These are phyloP conservation scores for Porcisia deanei DNA, from an alignment of 208 protist genomes.

Conservation along the genomic window DNA sequence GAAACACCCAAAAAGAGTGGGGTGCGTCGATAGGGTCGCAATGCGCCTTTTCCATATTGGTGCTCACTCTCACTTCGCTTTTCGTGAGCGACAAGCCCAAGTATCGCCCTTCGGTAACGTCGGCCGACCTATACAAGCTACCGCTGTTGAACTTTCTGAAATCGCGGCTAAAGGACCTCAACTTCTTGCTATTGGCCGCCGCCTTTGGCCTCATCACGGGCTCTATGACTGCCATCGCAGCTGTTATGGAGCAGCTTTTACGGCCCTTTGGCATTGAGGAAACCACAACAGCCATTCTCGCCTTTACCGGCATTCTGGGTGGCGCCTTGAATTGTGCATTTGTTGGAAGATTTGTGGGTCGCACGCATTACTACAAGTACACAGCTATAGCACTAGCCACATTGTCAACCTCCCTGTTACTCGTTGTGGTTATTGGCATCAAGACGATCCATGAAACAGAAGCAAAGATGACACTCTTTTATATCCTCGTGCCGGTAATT, in stretches of 20 bases:
- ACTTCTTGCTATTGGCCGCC: constrained; percentile 36
- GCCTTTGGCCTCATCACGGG: constrained; percentile 47
- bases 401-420: constrained; percentile 19
- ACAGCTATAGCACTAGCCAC: constrained; percentile 20
- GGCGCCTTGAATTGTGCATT: constrained; percentile 40
- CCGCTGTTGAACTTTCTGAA: constrained; percentile 27
- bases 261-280: constrained; percentile 50
- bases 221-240: constrained; percentile 37
- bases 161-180: constrained; percentile 25
- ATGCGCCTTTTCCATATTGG: constrained; percentile 28
- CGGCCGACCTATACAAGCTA: constrained; percentile 21
- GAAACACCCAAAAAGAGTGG: constrained; percentile 25
- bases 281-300: constrained; percentile 36
- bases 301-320: constrained; percentile 47
- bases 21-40: constrained; percentile 36
- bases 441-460: constrained; percentile 9
- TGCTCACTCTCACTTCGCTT: constrained; percentile 20
- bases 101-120: constrained; percentile 34
- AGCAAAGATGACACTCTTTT: constrained; percentile 14
- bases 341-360: constrained; percentile 36
- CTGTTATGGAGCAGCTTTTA: constrained; percentile 46
- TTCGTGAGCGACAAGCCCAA: constrained; percentile 32
- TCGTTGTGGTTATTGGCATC: constrained; percentile 12
- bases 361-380: constrained; percentile 38
- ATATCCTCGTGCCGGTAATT: constrained; percentile 42